Evolutionary conservation across 2,329 filamentous ascomycete genomes (phyloP).

Genomic region (Phoma sp.): DNA sequence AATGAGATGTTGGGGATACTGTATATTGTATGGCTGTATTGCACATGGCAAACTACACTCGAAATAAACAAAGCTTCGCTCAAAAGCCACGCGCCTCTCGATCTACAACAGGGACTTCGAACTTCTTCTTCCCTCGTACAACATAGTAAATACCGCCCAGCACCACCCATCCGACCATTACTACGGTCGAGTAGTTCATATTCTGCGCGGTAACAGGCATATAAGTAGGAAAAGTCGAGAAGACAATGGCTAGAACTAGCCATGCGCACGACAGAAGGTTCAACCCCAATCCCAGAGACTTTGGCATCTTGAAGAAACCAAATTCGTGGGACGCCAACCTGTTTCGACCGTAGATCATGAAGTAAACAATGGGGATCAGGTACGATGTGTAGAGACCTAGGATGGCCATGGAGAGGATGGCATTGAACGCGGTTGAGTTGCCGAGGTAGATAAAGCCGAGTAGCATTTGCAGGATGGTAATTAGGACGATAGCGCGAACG

Average conservation of each 20-base stretch:
- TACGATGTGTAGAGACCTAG: constrained; percentile 55
- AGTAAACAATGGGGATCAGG: constrained; percentile 49
- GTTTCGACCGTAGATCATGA: constrained; percentile 49
- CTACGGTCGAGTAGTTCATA: constrained; percentile 58
- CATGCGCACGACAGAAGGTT: constrained; percentile 55
- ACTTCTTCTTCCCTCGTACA: constrained; percentile 29
- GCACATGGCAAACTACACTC: not conserved
- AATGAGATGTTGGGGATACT: not conserved
- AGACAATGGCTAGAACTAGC: constrained; percentile 53
- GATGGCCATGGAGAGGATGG: constrained; percentile 52
- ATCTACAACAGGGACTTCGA: constrained; percentile 32
- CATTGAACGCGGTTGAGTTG: constrained; percentile 53
- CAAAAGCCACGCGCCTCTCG: constrained; percentile 21
- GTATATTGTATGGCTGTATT: not conserved
- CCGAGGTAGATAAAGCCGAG: constrained; percentile 51
- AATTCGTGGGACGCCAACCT: constrained; percentile 20
- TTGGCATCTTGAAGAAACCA: constrained; percentile 38
- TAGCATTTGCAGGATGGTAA: constrained; percentile 38
- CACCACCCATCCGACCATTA: constrained; percentile 51
- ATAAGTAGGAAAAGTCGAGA: constrained; percentile 54
- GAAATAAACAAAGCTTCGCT: not conserved
- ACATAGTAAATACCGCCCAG: constrained; percentile 48
- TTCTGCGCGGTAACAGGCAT: constrained; percentile 52
- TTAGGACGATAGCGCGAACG: constrained; percentile 34
- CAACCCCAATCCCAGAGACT: constrained; percentile 38